phyloP scores from a whole-genome alignment of 1,284 basidiomycete genomes.

The Abortiporus biennis region DNA sequence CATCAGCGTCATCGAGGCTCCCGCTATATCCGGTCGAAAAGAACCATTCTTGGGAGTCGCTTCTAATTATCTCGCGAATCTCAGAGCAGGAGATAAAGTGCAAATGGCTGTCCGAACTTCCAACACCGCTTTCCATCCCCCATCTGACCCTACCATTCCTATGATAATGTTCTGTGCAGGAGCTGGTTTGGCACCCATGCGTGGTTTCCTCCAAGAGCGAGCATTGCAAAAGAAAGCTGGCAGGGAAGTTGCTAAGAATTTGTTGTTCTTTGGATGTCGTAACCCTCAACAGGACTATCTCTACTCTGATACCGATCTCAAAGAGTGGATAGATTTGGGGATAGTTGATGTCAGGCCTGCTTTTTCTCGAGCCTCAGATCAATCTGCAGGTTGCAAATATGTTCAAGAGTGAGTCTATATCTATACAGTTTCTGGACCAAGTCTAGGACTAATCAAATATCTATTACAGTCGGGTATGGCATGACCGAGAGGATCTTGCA shows the following conservation, averaged over 20 bases:
- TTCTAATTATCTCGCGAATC: conserved; percentile 39
- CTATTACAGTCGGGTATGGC: conserved; percentile 36
- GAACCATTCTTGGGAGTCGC: conserved; percentile 41
- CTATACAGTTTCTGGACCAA: not conserved
- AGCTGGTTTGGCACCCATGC: conserved; percentile 46
- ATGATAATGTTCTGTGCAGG: conserved; percentile 47
- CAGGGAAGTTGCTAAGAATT: conserved; percentile 33
- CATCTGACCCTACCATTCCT: conserved; percentile 34
- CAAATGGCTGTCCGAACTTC: conserved; percentile 41
- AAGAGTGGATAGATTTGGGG: conserved; percentile 36
- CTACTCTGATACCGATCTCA: conserved; percentile 36
- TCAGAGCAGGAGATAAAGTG: conserved; percentile 36
- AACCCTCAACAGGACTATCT: conserved; percentile 37
- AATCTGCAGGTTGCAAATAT: conserved; percentile 39
- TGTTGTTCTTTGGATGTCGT: conserved; percentile 48
- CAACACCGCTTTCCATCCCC: conserved; percentile 40
- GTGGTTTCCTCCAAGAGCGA: conserved; percentile 49
- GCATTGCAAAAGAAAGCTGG: conserved; percentile 43
- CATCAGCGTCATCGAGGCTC: conserved; percentile 36
- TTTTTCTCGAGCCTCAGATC: conserved; percentile 34
- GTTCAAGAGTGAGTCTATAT: conserved; percentile 37
- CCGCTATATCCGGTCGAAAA: conserved; percentile 27
- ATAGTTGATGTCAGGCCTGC: conserved; percentile 45
- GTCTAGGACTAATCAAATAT: not conserved
- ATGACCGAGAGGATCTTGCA: conserved; percentile 33